Evolutionary conservation across 179 eudicot genomes (phyloP), one percentile per base, ranked within the genome.

Genomic region (Pouteria campechiana): DNA sequence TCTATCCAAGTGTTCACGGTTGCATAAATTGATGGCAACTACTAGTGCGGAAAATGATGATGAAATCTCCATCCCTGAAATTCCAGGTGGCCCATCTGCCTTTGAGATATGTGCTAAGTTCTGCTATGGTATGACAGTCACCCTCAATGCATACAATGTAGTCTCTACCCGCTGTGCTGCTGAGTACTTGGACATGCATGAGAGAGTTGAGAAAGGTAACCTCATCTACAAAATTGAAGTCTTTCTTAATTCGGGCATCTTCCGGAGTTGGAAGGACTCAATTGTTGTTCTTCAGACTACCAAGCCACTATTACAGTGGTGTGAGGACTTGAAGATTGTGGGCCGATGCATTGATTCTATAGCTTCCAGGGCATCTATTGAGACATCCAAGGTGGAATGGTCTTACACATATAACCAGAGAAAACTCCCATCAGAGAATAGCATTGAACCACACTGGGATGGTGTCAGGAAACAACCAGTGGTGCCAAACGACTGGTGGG

Each of bases 401-500:
- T 82, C 93, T 5, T 82, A 78, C 51, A 75, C 87, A 6, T 82
- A 73, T 46, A 82, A 79, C 29, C 48, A 76, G 11, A 69, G 65
- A 39, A 75, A 65, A 24, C 65, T 64, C 25, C 54, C 77, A n/a
- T 64, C 68, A 2, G 83, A 73, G 52, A 69, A 66, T 19, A 79
- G 73, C 20, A 61, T 41, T 21, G 79, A 68, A 19, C 40, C 42
- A 2, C 46, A 32, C 3, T 69, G 67, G 54, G 60, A 72, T 11
- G 76, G 81, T 24, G 75, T 65, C 16, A 72, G 63, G 55, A 81
- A 75, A 48, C 73, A 57, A 32, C 59, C 41, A 16, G 20, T n/a
- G 12, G 88, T 79, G 49, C 87, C 93, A n/a, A 70, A 57, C 17
- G 93, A 82, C 39, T 82, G 93, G 93, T 82, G 93, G 93, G 81